Base-by-base conservation (phyloP, 257 asterid species). In the Nemophila menziesii region DNA sequence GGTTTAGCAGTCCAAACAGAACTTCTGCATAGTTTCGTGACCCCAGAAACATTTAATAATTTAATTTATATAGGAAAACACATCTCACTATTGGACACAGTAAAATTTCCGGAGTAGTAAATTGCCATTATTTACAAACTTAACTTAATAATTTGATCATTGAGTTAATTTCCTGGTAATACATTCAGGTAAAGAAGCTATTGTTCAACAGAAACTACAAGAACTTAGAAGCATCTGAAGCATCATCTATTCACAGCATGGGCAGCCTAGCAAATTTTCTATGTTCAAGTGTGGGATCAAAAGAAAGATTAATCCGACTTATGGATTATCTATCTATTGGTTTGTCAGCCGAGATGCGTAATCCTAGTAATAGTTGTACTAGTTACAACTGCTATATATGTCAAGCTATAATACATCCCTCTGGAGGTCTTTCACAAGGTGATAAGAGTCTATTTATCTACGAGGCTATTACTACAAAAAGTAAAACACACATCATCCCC, bases 401-500 rank as follows among this genome's bases (percentile, higher is more conserved):
- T 22, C 50, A 45, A 45, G 50, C 34, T 10, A 12, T 45, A 11
- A 13, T 45, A 1, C 33, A 21, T 4, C 37, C 50, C 38, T 38
- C 50, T 13, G 50, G 50, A 8, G 50, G 50, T 9, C 7, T 21
- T 45, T 27, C 44, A 29, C 36, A 29, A 7, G 36, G 2, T 7
- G 9, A 29, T 29, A 29, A 7, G 12, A 29, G 7, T 5, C 36
- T 13, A 7, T 1, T 29, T 13, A 29, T 1, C 7, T 2, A 3
- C 36, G 7, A 20, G 6, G 1, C 46, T 8, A 22, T 24, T 14
- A 8, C 46, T 2, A 41, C 13, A n/a, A 18, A 11, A 4, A 41
- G 16, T 24, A 22, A 22, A 13, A 29, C 22, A n/a, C 18, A n/a
- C 23, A 22, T 24, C 26, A 8, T 24, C 8, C n/a, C 46, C 11